These are phyloP conservation scores for Salicornia ramosissima DNA, from an alignment of 148 eudicot species.

Conservation along the genomic window DNA sequence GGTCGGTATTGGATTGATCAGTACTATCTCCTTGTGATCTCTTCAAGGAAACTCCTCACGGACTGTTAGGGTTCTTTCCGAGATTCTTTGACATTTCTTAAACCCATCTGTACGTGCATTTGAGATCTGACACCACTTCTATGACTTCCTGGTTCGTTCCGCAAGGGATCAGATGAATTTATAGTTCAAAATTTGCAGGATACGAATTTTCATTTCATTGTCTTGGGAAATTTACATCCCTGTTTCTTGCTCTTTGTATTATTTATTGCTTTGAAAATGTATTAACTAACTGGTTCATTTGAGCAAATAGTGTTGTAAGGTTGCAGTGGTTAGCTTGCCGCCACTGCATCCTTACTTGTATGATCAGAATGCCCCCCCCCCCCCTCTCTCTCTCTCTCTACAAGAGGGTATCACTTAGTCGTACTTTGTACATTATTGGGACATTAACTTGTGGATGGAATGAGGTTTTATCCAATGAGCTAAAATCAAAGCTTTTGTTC, in stretches of 20 bases:
- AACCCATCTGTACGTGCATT: neutral
- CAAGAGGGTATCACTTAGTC: too few relatives aligned
- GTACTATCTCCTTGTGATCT: neutral
- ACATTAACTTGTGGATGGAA: too few relatives aligned
- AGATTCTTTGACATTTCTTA: neutral
- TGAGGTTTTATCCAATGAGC: neutral
- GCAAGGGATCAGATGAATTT: neutral
- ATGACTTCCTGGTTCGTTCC: neutral
- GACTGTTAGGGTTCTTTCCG: neutral
- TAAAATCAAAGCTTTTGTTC: neutral
- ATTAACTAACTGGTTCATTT: too few relatives aligned
- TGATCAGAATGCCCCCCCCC: too few relatives aligned
- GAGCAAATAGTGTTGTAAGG: too few relatives aligned
- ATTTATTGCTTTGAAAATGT: neutral
- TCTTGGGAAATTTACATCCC: neutral
- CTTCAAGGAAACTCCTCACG: neutral
- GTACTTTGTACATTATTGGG: too few relatives aligned
- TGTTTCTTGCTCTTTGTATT: neutral
- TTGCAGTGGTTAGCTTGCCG: too few relatives aligned
- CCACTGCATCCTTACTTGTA: too few relatives aligned
- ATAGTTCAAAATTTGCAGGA: neutral
- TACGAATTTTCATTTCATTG: neutral
- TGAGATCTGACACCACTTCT: neutral
- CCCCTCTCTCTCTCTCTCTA: too few relatives aligned
- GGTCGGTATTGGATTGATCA: neutral